Percentiles rank a stretch among this genome's conserved stretches.
Conservation (phyloP, 2,329 filamentous ascomycete species). For the Paecilomyces formosus region DNA sequence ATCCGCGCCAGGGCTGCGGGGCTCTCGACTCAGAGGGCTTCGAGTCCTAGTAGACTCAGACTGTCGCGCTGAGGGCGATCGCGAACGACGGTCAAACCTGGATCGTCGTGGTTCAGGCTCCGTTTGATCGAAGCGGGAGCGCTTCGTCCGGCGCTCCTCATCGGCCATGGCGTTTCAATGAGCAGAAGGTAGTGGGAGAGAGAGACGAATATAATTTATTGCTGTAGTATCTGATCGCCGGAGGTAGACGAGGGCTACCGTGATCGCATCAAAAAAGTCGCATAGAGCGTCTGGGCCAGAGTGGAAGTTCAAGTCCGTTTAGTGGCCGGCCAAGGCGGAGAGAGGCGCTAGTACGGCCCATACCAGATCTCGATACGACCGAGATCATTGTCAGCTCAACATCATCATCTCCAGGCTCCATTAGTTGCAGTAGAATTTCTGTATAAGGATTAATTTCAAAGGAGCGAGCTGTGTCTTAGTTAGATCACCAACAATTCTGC, state of each 20-base stretch:
- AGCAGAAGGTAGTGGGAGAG: not conserved
- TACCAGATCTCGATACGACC: not conserved
- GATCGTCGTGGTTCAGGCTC: constrained; percentile 74
- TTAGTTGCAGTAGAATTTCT: too few relatives aligned
- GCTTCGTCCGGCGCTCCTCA: constrained; percentile 67
- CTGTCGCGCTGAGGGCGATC: constrained; percentile 64
- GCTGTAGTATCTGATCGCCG: not conserved
- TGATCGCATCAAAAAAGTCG: constrained; percentile 3
- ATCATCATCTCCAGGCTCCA: too few relatives aligned
- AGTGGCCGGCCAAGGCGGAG: constrained; percentile 2
- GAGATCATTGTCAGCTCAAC: not conserved
- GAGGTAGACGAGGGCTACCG: not conserved
- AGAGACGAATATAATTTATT: not conserved
- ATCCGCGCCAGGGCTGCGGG: constrained; percentile 40
- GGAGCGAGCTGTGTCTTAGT: not conserved
- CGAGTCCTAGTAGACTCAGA: constrained; percentile 68
- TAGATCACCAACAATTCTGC: too few relatives aligned
- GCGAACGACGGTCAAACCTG: constrained; percentile 85
- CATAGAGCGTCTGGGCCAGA: constrained; percentile 4
- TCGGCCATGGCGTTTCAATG: constrained; percentile 57
- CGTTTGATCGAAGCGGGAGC: constrained; percentile 90
- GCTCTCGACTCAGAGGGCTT: constrained; percentile 60
- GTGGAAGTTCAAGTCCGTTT: constrained; percentile 7
- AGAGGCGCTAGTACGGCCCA: constrained; percentile 5
- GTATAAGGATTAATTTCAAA: too few relatives aligned